Conservation (phyloP, 148 eudicot genomes). For the Camellia granthamiana region DNA sequence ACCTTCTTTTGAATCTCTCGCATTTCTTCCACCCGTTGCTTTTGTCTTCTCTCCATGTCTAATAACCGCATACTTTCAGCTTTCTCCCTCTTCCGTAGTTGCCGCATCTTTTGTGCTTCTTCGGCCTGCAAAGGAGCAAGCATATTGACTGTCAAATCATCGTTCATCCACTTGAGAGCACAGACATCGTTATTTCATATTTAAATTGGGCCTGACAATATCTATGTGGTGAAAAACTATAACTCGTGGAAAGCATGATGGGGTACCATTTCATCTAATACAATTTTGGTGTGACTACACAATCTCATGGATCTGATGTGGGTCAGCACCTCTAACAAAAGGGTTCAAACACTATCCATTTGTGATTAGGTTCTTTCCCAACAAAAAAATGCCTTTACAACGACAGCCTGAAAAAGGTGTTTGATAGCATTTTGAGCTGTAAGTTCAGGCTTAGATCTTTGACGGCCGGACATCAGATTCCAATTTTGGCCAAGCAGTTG, state of each 20-base stretch:
- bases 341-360: background rate
- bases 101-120: slow-evolving; percentile 65
- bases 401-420: background rate
- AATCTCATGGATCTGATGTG: background rate
- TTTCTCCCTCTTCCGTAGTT: slow-evolving; percentile 55
- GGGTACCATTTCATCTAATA: background rate
- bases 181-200: background rate
- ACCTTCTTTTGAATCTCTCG: slow-evolving; percentile 81
- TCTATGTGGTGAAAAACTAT: background rate
- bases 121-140: slow-evolving; percentile 57
- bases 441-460: background rate
- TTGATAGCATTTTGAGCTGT: background rate
- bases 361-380: background rate
- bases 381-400: background rate
- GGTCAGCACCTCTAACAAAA: background rate
- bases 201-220: background rate
- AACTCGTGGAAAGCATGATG: background rate
- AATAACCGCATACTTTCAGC: slow-evolving; percentile 73
- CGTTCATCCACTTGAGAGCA: slow-evolving; percentile 4
- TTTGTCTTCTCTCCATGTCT: slow-evolving; percentile 89
- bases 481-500: background rate
- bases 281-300: background rate
- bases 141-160: background rate
- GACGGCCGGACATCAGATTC: background rate
- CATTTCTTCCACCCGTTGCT: slow-evolving; percentile 79